Conservation (phyloP, 495 filamentous ascomycete genomes). For the Umbilicaria muhlenbergii region DNA sequence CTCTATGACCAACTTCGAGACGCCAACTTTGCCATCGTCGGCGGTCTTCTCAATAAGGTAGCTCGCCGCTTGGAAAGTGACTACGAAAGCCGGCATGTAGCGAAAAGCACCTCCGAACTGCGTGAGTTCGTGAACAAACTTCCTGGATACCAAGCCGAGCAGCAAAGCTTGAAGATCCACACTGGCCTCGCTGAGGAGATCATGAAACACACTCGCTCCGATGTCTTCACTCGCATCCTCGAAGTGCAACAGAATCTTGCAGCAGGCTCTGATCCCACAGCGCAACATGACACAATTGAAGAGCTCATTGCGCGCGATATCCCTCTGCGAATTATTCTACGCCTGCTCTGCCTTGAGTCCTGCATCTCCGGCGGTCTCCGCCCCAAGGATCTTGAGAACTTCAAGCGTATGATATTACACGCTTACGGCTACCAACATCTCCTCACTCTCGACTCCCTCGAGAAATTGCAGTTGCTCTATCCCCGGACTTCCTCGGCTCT, state of each 20-base stretch:
- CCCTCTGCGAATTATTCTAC: constrained; percentile 61
- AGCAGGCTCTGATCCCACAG: constrained; percentile 75
- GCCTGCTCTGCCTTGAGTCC: constrained; percentile 81
- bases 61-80: constrained; percentile 76
- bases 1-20: constrained; percentile 81
- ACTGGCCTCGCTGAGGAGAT: constrained; percentile 90
- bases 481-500: constrained; percentile 52
- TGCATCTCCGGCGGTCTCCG: constrained; percentile 80
- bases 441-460: constrained; percentile 74
- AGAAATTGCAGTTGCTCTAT: constrained; percentile 75
- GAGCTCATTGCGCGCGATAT: constrained; percentile 81
- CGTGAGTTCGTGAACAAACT: constrained; percentile 85
- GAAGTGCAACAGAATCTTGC: constrained; percentile 94
- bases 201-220: constrained; percentile 73
- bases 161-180: constrained; percentile 80
- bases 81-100: constrained; percentile 77
- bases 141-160: constrained; percentile 83
- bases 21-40: constrained; percentile 89
- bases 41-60: constrained; percentile 74
- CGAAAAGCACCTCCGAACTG: constrained; percentile 78
- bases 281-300: constrained; percentile 78
- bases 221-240: constrained; percentile 71
- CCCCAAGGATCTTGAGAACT: constrained; percentile 70
- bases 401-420: constrained; percentile 75
- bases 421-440: constrained; percentile 92